Conservation (phyloP, 2,329 filamentous ascomycete species). For the Xylaria sp. region DNA sequence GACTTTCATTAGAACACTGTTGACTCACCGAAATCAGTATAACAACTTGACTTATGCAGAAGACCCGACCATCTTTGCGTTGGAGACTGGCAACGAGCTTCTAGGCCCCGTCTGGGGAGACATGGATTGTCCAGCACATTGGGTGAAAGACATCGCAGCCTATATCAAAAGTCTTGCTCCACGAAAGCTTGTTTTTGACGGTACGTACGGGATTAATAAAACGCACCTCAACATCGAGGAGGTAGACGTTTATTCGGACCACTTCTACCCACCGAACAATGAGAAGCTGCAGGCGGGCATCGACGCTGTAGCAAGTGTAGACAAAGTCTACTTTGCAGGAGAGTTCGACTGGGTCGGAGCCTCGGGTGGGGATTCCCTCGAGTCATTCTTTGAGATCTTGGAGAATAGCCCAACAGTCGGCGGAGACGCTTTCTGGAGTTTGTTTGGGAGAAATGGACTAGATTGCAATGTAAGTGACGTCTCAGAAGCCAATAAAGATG, state of each 20-base stretch:
- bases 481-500: background rate
- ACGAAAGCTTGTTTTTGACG: conserved; percentile 52
- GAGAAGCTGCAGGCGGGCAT: conserved; percentile 48
- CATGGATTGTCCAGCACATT: conserved; percentile 49
- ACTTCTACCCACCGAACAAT: conserved; percentile 53
- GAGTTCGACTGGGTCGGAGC: conserved; percentile 54
- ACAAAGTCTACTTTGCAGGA: conserved; percentile 51
- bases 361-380: conserved; percentile 42
- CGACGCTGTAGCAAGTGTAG: conserved; percentile 41
- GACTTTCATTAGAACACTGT: conserved; percentile 49
- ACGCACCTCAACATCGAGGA: conserved; percentile 50
- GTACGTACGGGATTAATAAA: conserved; percentile 54
- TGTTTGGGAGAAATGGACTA: conserved; percentile 52
- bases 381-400: conserved; percentile 49
- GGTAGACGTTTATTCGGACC: conserved; percentile 54
- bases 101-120: conserved; percentile 51
- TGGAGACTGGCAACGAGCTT: conserved; percentile 57
- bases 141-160: conserved; percentile 49
- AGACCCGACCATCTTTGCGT: conserved; percentile 56
- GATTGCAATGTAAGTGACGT: conserved; percentile 47
- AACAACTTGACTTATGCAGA: conserved; percentile 54
- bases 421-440: conserved; percentile 53
- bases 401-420: conserved; percentile 46
- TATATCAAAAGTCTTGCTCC: conserved; percentile 52
- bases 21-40: conserved; percentile 54